Evolutionary conservation across 139 green algal species (phyloP).

Genomic region (Chlorella sp.): DNA sequence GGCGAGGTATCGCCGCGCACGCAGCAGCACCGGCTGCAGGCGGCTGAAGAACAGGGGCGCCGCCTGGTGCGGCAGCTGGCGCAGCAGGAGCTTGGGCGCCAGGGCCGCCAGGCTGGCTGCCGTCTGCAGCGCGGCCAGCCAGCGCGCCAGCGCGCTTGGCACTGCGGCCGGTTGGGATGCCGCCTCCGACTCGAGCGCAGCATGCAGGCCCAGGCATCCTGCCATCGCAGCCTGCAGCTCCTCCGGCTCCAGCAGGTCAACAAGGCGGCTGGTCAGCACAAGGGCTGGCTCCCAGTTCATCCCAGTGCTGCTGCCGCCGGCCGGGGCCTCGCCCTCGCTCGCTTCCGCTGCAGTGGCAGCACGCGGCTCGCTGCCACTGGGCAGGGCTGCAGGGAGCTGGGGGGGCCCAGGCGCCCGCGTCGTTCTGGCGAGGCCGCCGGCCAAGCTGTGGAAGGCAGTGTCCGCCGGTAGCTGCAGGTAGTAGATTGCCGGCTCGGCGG

Average conservation of each 20-base stretch:
- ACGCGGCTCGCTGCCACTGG: neutral
- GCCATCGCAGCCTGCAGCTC: constrained; percentile 26
- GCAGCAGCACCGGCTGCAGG: constrained; percentile 8
- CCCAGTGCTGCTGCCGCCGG: neutral
- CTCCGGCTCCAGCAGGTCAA: constrained; percentile 22
- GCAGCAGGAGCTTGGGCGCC: neutral
- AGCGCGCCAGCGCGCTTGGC: neutral
- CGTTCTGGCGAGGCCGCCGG: constrained; percentile 14
- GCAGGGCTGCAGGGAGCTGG: no score
- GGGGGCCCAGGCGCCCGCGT: neutral
- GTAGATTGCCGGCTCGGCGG: constrained; percentile 10
- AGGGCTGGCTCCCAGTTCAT: constrained; percentile 13
- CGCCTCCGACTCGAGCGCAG: neutral
- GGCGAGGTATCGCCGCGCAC: constrained; percentile 4
- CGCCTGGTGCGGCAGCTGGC: constrained; percentile 5
- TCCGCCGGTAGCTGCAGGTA: constrained; percentile 9
- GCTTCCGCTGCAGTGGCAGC: neutral
- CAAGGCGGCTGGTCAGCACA: constrained; percentile 23
- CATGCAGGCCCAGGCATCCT: constrained; percentile 6
- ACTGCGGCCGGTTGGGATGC: neutral
- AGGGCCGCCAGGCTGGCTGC: constrained; percentile 11
- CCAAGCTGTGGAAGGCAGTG: neutral
- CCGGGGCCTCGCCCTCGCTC: neutral
- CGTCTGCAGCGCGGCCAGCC: constrained; percentile 1
- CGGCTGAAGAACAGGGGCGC: neutral